Conservation (phyloP, 148 eudicot species). For the Dianthus caryophyllus region DNA sequence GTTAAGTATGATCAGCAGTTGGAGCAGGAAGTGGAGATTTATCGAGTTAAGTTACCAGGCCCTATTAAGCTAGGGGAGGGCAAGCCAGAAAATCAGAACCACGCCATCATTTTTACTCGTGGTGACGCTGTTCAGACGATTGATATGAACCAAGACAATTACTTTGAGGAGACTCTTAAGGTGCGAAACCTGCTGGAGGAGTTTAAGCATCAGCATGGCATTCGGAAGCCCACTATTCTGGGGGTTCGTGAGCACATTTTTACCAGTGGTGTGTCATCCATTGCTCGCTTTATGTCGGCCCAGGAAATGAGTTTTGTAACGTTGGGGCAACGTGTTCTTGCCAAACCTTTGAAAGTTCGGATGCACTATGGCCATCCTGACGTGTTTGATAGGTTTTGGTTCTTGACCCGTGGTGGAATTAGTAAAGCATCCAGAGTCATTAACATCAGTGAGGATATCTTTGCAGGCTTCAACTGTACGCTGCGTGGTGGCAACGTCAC, state of each 20-base stretch:
- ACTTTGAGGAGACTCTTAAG: slow-evolving; percentile 90
- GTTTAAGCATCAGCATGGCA: slow-evolving; percentile 58
- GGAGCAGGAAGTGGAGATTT: slow-evolving; percentile 73
- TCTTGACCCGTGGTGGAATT: slow-evolving; percentile 78
- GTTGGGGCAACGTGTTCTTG: slow-evolving; percentile 88
- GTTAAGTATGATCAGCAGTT: slow-evolving; percentile 81
- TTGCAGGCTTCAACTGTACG: slow-evolving; percentile 92
- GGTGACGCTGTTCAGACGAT: slow-evolving; percentile 95
- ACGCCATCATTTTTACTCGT: slow-evolving; percentile 85
- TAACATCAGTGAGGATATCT: slow-evolving; percentile 92
- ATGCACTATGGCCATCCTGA: slow-evolving; percentile 99
- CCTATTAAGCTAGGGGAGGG: slow-evolving; percentile 90
- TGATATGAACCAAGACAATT: slow-evolving; percentile 93
- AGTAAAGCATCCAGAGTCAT: slow-evolving; percentile 93
- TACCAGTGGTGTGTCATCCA: slow-evolving; percentile 94
- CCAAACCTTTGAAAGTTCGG: slow-evolving; percentile 86
- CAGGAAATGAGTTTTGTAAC: slow-evolving; percentile 93
- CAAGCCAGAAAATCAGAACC: slow-evolving; percentile 96
- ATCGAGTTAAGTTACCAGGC: slow-evolving; percentile 78
- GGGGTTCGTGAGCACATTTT: slow-evolving; percentile 90
- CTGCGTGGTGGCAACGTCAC: slow-evolving; percentile 92
- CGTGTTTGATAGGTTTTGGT: slow-evolving; percentile 91
- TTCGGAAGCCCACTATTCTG: slow-evolving; percentile 78
- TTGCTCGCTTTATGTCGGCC: slow-evolving; percentile 98
- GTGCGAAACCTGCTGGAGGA: slow-evolving; percentile 89